These are phyloP conservation scores for Iris macrosiphon DNA, from an alignment of 106 monocot species.

Conservation along the genomic window DNA sequence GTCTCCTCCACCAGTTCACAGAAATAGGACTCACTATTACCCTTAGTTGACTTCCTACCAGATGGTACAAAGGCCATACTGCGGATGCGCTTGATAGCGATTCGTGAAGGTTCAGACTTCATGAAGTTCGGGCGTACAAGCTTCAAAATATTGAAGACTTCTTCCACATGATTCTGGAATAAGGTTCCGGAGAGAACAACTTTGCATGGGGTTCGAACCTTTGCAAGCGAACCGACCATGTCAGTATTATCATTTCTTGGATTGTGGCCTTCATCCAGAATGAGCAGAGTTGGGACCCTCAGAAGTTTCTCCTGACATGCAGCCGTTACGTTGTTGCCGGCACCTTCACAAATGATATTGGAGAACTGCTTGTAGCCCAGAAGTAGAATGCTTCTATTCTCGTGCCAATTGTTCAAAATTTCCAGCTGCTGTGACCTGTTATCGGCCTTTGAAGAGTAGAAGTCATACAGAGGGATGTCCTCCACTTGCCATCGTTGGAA, in stretches of 20 bases:
- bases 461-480: constrained; percentile 74
- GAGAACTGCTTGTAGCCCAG: constrained; percentile 70
- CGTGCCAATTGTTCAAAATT: constrained; percentile 63
- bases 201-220: constrained; percentile 64
- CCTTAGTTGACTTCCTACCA: constrained; percentile 19
- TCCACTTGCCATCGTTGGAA: constrained; percentile 85
- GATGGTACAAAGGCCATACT: constrained; percentile 48
- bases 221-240: constrained; percentile 56
- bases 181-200: constrained; percentile 92
- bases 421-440: constrained; percentile 71
- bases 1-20: constrained; percentile 76
- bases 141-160: constrained; percentile 89
- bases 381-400: constrained; percentile 59
- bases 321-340: constrained; percentile 22
- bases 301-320: constrained; percentile 70
- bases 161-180: constrained; percentile 84
- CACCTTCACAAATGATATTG: constrained; percentile 39
- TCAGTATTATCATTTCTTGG: constrained; percentile 73
- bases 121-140: constrained; percentile 80
- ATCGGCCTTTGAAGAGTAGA: constrained; percentile 75
- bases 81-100: constrained; percentile 42
- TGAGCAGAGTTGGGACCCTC: constrained; percentile 66
- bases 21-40: constrained; percentile 25
- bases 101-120: constrained; percentile 40
- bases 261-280: constrained; percentile 93